Percentiles rank a stretch among this genome's conserved stretches.
phyloP scores from a whole-genome alignment of 1,139 yeast genomes.

The Kodamaea fungicola region DNA sequence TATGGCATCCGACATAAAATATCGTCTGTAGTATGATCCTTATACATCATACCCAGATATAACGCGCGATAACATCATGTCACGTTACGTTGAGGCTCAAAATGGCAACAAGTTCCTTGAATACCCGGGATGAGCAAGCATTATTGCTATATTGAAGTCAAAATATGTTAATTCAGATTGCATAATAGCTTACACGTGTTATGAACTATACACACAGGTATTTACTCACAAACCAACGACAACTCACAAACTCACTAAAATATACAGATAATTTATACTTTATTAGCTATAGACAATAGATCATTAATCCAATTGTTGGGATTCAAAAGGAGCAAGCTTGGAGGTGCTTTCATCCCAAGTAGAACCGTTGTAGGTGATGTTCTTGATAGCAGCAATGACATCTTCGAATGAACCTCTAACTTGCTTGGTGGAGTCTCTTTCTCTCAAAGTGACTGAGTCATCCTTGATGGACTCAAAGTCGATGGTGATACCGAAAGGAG shows the following conservation, averaged over 20 bases:
- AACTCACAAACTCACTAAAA: background rate
- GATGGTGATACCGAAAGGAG: conserved; percentile 97
- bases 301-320: conserved; percentile 34
- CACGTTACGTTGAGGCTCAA: too few species aligned
- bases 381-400: conserved; percentile 74
- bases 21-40: too few species aligned
- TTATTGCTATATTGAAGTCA: too few species aligned
- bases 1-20: too few species aligned
- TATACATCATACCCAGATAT: too few species aligned
- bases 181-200: too few species aligned
- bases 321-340: conserved; percentile 59
- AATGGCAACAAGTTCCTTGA: too few species aligned
- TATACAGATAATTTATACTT: background rate
- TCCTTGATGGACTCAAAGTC: conserved; percentile 94
- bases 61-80: too few species aligned
- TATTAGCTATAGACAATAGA: too few species aligned
- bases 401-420: conserved; percentile 88
- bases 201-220: background rate
- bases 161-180: too few species aligned
- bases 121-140: too few species aligned
- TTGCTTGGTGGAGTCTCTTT: conserved; percentile 95
- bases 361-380: conserved; percentile 68
- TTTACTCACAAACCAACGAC: background rate
- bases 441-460: conserved; percentile 90
- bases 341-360: conserved; percentile 87